These are phyloP conservation scores for Diplogelasinospora grovesii DNA, from an alignment of 495 filamentous ascomycete genomes.

Conservation along the genomic window DNA sequence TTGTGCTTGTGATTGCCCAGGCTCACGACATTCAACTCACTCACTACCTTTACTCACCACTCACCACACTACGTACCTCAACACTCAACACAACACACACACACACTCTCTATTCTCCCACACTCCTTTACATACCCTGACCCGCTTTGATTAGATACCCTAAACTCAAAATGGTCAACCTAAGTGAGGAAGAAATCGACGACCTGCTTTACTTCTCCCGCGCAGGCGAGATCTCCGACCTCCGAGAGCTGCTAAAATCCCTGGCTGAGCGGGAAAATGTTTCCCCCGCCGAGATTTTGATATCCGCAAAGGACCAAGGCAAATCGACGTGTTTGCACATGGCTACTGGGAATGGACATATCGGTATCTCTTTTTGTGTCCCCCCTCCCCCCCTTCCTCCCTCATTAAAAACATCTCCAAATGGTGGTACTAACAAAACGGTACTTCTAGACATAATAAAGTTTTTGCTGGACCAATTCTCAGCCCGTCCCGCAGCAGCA, in stretches of 20 bases:
- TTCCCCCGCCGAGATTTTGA: conserved; percentile 50
- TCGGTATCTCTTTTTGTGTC: conserved; percentile 44
- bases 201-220: conserved; percentile 84
- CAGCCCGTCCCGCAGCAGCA: no score
- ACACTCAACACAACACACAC: no score
- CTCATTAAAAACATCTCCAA: background rate
- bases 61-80: no score
- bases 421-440: background rate
- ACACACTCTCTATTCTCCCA: no score
- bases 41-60: no score
- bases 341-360: conserved; percentile 81
- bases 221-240: conserved; percentile 62
- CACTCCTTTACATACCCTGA: no score
- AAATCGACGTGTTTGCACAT: conserved; percentile 79
- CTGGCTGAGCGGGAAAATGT: conserved; percentile 50
- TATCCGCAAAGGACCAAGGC: conserved; percentile 58
- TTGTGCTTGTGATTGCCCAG: no score
- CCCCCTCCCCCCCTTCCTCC: background rate
- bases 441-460: no score
- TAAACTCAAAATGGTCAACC: no score
- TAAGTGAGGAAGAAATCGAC: conserved; percentile 72
- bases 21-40: no score
- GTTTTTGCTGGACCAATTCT: no score
- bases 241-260: conserved; percentile 52
- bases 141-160: no score